phyloP scores from a whole-genome alignment of 106 monocot species.

The Acorus gramineus region DNA sequence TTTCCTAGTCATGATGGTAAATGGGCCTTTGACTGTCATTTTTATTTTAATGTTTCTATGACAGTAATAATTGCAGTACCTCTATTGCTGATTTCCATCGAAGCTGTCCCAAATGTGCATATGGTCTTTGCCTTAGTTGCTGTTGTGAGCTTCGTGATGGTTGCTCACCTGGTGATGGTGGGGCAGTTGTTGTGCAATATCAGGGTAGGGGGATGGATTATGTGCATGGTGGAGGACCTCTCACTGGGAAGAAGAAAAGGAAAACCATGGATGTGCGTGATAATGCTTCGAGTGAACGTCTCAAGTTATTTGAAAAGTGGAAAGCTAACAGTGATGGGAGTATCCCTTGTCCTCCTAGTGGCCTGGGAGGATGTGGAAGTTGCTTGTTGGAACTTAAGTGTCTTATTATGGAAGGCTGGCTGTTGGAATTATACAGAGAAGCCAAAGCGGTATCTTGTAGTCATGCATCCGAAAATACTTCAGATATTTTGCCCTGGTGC shows the following conservation, averaged over 20 bases:
- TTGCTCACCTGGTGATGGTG: constrained; percentile 4
- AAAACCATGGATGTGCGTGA: not conserved
- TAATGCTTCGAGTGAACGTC: not conserved
- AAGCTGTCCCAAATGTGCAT: constrained; percentile 43
- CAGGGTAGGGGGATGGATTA: constrained; percentile 11
- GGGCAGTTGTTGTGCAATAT: constrained; percentile 7
- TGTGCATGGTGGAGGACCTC: constrained; percentile 5
- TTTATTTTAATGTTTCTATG: not conserved
- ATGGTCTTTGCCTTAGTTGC: constrained; percentile 39
- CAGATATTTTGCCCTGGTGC: constrained; percentile 2
- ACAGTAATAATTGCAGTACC: constrained; percentile 41
- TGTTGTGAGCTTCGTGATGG: constrained; percentile 50
- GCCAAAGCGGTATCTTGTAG: constrained; percentile 7
- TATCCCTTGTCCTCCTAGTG: constrained; percentile 22
- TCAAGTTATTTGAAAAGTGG: constrained; percentile 4
- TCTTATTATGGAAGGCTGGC: constrained; percentile 15
- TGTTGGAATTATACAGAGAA: constrained; percentile 12
- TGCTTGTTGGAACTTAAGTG: constrained; percentile 22
- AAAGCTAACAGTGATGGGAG: constrained; percentile 17
- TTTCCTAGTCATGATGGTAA: not conserved
- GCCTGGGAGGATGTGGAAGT: constrained; percentile 27
- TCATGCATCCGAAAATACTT: not conserved
- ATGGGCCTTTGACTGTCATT: too few relatives aligned
- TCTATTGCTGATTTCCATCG: constrained; percentile 59
- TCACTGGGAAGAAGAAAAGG: not conserved